phyloP scores from a whole-genome alignment of 306 rosid species.

The Oxytropis ochrocephala region DNA sequence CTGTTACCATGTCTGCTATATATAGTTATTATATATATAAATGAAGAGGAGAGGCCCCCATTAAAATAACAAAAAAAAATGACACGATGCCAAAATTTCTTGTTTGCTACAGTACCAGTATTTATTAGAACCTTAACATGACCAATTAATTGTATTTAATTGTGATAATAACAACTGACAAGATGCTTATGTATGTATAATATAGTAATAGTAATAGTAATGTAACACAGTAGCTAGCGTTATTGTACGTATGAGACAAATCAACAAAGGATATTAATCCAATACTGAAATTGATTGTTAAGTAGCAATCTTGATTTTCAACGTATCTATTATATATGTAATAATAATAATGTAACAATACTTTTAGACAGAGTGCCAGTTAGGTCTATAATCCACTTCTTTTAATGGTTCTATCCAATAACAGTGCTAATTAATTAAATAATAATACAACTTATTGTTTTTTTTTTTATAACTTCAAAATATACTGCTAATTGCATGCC shows the following conservation, averaged over 20 bases:
- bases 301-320: slow-evolving; percentile 32
- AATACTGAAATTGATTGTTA: background rate
- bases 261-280: background rate
- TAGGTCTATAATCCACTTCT: slow-evolving; percentile 36
- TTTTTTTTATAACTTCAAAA: background rate
- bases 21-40: slow-evolving; percentile 16
- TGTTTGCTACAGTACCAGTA: slow-evolving; percentile 20
- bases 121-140: slow-evolving; percentile 12
- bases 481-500: background rate
- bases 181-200: background rate
- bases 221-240: too few relatives aligned
- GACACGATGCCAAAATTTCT: slow-evolving; percentile 9
- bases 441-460: background rate
- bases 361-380: slow-evolving; percentile 39
- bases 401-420: slow-evolving; percentile 29
- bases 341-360: slow-evolving; percentile 15
- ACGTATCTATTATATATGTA: slow-evolving; percentile 17
- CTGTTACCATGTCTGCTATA: slow-evolving; percentile 19
- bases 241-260: slow-evolving; percentile 6
- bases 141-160: background rate
- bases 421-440: background rate
- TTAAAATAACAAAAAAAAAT: slow-evolving; percentile 7
- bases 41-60: slow-evolving; percentile 32
- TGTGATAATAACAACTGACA: slow-evolving; percentile 18
- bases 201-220: too few relatives aligned